Percentiles rank a stretch among this genome's conserved stretches.
Conservation (phyloP, 495 filamentous ascomycete species). For the Cenococcum geophilum region DNA sequence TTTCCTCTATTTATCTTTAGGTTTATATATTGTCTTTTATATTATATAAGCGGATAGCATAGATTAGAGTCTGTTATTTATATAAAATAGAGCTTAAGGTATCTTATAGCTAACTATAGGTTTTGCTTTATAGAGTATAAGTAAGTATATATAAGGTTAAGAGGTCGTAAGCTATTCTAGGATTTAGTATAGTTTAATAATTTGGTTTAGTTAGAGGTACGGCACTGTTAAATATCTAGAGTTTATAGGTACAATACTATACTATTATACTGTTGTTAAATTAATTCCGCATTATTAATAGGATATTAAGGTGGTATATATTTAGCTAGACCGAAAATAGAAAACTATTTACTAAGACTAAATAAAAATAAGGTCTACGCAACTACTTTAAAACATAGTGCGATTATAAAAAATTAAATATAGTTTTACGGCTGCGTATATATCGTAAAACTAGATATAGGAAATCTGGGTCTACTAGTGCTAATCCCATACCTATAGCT, state of each 20-base stretch:
- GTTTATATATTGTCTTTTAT: background rate
- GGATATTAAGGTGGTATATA: background rate
- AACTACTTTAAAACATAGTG: too few species aligned
- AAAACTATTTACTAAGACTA: background rate
- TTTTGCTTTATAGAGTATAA: background rate
- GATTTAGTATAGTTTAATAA: slow-evolving; percentile 1
- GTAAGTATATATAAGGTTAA: background rate
- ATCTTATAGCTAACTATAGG: background rate
- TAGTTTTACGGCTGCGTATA: too few species aligned
- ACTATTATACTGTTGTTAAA: slow-evolving; percentile 5
- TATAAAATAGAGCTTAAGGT: background rate
- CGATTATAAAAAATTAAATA: too few species aligned
- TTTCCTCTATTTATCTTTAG: background rate
- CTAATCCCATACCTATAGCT: too few species aligned
- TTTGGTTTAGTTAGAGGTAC: slow-evolving; percentile 7
- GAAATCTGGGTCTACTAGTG: too few species aligned
- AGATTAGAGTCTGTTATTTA: background rate
- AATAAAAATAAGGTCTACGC: too few species aligned
- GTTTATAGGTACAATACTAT: slow-evolving; percentile 26
- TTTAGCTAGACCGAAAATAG: background rate
- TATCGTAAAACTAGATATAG: too few species aligned
- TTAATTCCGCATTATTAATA: slow-evolving; percentile 4
- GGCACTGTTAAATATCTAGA: slow-evolving; percentile 15
- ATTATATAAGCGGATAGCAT: slow-evolving; percentile 4
- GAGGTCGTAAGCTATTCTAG: background rate